Percentiles rank a stretch among this genome's conserved stretches.
Evolutionary conservation across 2,329 filamentous ascomycete genomes (phyloP).

Genomic region (Xylariaceae sp.): DNA sequence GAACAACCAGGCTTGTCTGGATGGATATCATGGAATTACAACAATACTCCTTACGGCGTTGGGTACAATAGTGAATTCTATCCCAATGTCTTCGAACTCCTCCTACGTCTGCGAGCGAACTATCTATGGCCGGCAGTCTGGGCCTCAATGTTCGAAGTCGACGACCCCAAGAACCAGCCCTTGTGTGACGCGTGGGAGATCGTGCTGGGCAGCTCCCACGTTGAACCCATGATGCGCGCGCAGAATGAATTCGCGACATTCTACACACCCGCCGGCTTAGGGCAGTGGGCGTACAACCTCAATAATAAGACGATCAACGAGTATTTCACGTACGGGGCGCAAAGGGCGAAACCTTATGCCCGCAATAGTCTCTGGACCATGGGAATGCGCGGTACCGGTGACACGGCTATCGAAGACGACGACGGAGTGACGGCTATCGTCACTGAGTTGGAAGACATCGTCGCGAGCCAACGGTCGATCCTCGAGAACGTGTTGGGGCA

Average conservation of each 20-base stretch:
- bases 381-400: conserved; percentile 67
- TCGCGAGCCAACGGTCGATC: conserved; percentile 56
- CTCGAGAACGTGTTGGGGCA: conserved; percentile 53
- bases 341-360: conserved; percentile 62
- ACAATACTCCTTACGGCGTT: conserved; percentile 41
- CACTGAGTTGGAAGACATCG: conserved; percentile 55
- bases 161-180: conserved; percentile 64
- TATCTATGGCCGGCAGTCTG: conserved; percentile 73
- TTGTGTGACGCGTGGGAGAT: conserved; percentile 71
- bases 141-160: conserved; percentile 68
- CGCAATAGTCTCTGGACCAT: conserved; percentile 62
- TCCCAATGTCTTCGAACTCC: conserved; percentile 63
- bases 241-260: conserved; percentile 53
- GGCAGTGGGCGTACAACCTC: conserved; percentile 65
- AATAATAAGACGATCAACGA: conserved; percentile 66
- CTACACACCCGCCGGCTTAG: conserved; percentile 40
- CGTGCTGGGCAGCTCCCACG: conserved; percentile 69
- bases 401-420: conserved; percentile 55
- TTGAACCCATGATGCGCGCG: conserved; percentile 65
- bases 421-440: conserved; percentile 56
- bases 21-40: conserved; percentile 51
- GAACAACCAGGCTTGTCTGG: conserved; percentile 64
- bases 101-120: conserved; percentile 67
- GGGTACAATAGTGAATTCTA: conserved; percentile 63
- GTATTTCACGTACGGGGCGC: conserved; percentile 65